Percentiles rank a stretch among this genome's conserved stretches.
These are phyloP conservation scores for Aspergillus leporis DNA, from an alignment of 495 filamentous ascomycete genomes.

Conservation along the genomic window DNA sequence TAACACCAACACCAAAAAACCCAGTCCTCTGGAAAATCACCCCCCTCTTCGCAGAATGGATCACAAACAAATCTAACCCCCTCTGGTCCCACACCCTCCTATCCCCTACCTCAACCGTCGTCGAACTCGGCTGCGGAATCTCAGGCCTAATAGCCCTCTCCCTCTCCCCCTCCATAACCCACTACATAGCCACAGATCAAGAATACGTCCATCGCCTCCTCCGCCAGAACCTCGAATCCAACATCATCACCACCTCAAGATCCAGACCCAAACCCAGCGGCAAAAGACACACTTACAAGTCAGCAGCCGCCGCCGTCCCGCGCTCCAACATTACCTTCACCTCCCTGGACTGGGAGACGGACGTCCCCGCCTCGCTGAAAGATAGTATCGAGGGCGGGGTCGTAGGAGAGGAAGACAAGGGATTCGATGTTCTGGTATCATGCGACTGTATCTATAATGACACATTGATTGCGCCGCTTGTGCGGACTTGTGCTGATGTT, in stretches of 20 bases:
- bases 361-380: conserved; percentile 35
- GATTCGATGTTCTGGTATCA: conserved; percentile 66
- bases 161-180: conserved; percentile 58
- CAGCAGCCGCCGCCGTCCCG: background rate
- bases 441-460: conserved; percentile 94
- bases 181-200: conserved; percentile 86
- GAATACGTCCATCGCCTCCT: conserved; percentile 76
- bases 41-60: conserved; percentile 80
- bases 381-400: conserved; percentile 22
- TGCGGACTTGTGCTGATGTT: conserved; percentile 79
- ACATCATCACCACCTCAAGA: conserved; percentile 34
- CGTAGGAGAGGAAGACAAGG: conserved; percentile 28
- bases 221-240: conserved; percentile 71
- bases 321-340: conserved; percentile 42
- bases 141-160: conserved; percentile 71
- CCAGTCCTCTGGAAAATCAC: conserved; percentile 91
- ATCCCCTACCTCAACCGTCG: conserved; percentile 52
- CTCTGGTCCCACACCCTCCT: conserved; percentile 63
- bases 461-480: conserved; percentile 74
- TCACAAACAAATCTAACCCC: conserved; percentile 58
- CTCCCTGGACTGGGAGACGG: conserved; percentile 47
- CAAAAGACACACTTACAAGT: background rate
- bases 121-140: conserved; percentile 89
- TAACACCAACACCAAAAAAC: conserved; percentile 2
- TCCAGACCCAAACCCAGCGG: background rate